Conservation (phyloP, 495 filamentous ascomycete species). For the Lepidopterella palustris region DNA sequence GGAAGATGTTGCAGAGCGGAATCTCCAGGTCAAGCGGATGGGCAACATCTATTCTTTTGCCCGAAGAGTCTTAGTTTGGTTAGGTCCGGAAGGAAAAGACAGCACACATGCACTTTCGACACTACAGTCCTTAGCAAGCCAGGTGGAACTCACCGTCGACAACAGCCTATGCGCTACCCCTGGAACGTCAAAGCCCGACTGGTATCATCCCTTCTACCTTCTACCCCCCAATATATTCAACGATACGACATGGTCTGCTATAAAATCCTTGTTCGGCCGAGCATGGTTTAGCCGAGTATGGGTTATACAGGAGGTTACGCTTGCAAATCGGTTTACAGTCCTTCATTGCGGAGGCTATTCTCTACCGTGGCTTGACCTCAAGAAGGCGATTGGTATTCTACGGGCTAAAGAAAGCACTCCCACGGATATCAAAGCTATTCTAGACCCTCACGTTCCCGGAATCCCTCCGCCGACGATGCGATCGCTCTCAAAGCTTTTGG, state of each 20-base stretch:
- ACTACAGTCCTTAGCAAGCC: not conserved
- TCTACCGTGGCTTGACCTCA: too few species aligned
- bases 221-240: not conserved
- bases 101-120: not conserved
- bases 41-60: constrained; percentile 3
- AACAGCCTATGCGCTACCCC: not conserved
- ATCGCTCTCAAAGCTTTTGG: too few species aligned
- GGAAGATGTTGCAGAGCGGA: not conserved
- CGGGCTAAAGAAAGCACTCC: too few species aligned
- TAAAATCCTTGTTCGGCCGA: not conserved
- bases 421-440: too few species aligned
- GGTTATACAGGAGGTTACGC: not conserved
- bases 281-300: constrained; percentile 5
- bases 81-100: not conserved
- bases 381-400: not conserved
- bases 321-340: not conserved
- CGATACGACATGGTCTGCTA: not conserved
- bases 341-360: constrained; percentile 4
- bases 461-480: too few species aligned
- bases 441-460: too few species aligned
- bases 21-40: constrained; percentile 6
- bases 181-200: not conserved
- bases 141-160: not conserved
- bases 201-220: not conserved
- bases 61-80: constrained; percentile 5